phyloP scores from a whole-genome alignment of 768 basidiomycete species.

The Sarcodon sp. region DNA sequence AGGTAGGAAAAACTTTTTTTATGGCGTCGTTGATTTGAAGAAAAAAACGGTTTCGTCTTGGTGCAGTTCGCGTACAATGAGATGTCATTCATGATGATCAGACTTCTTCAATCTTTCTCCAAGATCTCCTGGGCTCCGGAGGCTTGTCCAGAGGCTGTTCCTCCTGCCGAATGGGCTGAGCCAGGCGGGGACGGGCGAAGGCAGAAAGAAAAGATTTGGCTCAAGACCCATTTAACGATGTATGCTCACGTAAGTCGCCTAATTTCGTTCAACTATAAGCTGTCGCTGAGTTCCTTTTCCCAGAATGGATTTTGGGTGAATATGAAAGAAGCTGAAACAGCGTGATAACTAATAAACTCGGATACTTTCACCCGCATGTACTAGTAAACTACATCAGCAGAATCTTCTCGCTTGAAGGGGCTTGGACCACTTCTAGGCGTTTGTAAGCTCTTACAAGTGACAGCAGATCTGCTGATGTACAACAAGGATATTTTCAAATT shows the following conservation, averaged over 20 bases:
- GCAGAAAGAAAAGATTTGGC: slow-evolving; percentile 31
- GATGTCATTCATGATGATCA: slow-evolving; percentile 47
- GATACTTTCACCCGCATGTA: no score
- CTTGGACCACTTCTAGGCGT: no score
- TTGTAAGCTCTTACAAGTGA: no score
- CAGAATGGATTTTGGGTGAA: slow-evolving; percentile 24
- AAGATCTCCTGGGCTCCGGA: slow-evolving; percentile 28
- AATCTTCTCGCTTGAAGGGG: no score
- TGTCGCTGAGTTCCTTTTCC: background rate
- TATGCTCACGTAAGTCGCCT: slow-evolving; percentile 26
- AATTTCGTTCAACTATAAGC: background rate
- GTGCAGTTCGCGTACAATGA: slow-evolving; percentile 54
- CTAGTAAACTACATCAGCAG: no score
- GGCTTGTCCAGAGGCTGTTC: slow-evolving; percentile 26
- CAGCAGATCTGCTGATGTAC: no score
- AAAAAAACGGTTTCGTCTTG: slow-evolving; percentile 11
- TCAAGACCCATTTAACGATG: slow-evolving; percentile 40
- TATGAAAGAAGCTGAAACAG: slow-evolving; percentile 15
- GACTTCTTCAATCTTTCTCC: slow-evolving; percentile 43
- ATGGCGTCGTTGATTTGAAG: slow-evolving; percentile 12
- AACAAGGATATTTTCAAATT: no score
- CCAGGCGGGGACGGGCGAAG: slow-evolving; percentile 16
- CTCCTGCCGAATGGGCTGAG: slow-evolving; percentile 32
- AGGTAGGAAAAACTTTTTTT: slow-evolving; percentile 12
- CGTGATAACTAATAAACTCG: no score